A percentile compares a stretch with the other conserved stretches of the same genome.
Evolutionary conservation across 768 basidiomycete species (phyloP).

Genomic region (Mycena leptocephala): DNA sequence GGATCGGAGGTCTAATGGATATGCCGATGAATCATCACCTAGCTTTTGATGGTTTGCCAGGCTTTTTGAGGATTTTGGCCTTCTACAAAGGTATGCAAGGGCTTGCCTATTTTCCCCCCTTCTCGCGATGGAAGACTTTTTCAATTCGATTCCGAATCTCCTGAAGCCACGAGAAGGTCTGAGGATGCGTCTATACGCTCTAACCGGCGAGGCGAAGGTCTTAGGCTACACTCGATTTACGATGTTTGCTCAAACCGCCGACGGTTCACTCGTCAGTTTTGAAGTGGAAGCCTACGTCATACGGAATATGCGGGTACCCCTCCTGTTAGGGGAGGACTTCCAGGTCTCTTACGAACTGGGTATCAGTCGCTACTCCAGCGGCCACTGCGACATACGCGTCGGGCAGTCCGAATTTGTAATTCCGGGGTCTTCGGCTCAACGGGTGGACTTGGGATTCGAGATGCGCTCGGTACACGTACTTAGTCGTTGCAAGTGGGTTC

Average conservation of each 20-base stretch:
- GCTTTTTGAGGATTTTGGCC: no score
- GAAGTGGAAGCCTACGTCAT: conserved; percentile 44
- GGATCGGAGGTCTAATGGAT: no score
- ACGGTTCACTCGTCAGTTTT: conserved; percentile 27
- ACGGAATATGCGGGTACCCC: conserved; percentile 42
- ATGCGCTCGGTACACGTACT: background rate
- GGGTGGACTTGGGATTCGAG: background rate
- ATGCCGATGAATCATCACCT: no score
- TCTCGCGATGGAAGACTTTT: conserved; percentile 2
- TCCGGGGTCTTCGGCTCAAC: background rate
- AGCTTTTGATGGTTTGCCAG: no score
- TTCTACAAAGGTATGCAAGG: no score
- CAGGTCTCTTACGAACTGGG: conserved; percentile 39
- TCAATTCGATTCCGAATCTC: background rate
- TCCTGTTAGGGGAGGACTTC: conserved; percentile 49
- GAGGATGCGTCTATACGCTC: conserved; percentile 26
- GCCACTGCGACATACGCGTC: conserved; percentile 7
- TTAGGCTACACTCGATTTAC: conserved; percentile 37
- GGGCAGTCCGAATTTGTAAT: background rate
- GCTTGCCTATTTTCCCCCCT: no score
- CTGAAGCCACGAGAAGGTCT: conserved; percentile 9
- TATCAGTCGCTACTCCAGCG: conserved; percentile 25
- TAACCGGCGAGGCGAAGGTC: conserved; percentile 24
- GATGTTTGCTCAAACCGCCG: conserved; percentile 6
- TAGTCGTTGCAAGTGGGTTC: background rate